Percentiles rank a stretch among this genome's conserved stretches.
These are phyloP conservation scores for Trametes elegans DNA, from an alignment of 768 basidiomycete genomes.

Conservation along the genomic window DNA sequence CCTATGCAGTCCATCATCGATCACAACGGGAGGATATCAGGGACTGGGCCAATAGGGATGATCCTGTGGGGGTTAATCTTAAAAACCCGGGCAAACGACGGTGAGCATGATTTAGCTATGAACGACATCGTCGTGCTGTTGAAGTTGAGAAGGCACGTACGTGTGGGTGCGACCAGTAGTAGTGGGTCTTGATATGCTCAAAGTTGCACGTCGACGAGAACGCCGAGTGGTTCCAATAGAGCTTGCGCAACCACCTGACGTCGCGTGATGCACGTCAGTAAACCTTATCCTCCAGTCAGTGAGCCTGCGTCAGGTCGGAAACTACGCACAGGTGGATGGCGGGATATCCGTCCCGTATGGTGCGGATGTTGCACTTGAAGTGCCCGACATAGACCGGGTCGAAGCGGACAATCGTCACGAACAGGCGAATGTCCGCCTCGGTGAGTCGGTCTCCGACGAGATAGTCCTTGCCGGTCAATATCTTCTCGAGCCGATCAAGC, in stretches of 20 bases:
- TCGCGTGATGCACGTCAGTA: too few relatives aligned
- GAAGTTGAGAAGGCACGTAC: slow-evolving; percentile 28
- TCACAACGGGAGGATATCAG: slow-evolving; percentile 63
- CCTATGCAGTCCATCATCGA: neutral
- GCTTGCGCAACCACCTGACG: slow-evolving; percentile 81
- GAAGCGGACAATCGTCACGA: slow-evolving; percentile 92
- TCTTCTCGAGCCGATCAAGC: slow-evolving; percentile 78
- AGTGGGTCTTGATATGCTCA: slow-evolving; percentile 80
- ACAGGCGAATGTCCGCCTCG: slow-evolving; percentile 83
- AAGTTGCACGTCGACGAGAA: slow-evolving; percentile 90
- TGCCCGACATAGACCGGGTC: slow-evolving; percentile 88
- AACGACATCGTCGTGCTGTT: too few relatives aligned
- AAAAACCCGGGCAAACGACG: neutral
- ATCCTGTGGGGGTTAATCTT: slow-evolving; percentile 82
- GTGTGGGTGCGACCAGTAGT: slow-evolving; percentile 60
- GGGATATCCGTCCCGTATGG: slow-evolving; percentile 86
- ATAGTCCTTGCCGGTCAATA: slow-evolving; percentile 77
- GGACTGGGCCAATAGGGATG: slow-evolving; percentile 73
- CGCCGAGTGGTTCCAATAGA: slow-evolving; percentile 89
- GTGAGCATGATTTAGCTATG: too few relatives aligned
- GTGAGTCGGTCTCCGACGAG: slow-evolving; percentile 82
- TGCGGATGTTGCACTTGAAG: slow-evolving; percentile 92
- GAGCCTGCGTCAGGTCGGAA: too few relatives aligned
- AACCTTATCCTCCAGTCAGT: too few relatives aligned
- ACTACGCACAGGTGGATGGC: slow-evolving; percentile 63